Conservation (phyloP, 2,329 filamentous ascomycete genomes). For the Paecilomyces niveus region DNA sequence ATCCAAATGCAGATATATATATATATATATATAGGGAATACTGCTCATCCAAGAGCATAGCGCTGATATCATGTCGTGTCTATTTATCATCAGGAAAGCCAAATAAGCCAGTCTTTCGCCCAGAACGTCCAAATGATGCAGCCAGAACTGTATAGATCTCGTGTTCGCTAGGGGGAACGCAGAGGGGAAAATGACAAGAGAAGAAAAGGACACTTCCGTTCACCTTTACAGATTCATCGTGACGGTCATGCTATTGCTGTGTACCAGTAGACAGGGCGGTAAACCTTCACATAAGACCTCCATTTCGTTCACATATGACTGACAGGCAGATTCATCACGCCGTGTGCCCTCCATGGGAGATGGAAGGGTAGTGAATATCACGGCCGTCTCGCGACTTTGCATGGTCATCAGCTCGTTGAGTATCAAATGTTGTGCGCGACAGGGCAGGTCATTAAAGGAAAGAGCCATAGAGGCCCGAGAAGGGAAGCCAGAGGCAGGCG, state of each 20-base stretch:
- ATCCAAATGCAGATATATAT: not conserved
- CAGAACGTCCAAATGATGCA: not conserved
- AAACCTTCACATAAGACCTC: constrained; percentile 71
- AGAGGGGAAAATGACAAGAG: not conserved
- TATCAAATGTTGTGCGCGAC: constrained; percentile 77
- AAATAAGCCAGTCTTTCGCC: not conserved
- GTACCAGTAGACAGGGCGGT: constrained; percentile 69
- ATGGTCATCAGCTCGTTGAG: constrained; percentile 74
- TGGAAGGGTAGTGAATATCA: constrained; percentile 76
- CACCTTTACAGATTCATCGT: constrained; percentile 41
- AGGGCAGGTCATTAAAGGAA: constrained; percentile 80
- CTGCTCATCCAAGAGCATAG: not conserved
- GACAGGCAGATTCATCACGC: constrained; percentile 60
- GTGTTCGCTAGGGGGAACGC: not conserved
- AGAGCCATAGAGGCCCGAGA: constrained; percentile 60
- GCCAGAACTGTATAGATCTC: not conserved
- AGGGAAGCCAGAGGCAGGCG: constrained; percentile 41
- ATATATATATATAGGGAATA: not conserved
- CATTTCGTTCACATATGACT: constrained; percentile 68
- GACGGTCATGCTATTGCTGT: constrained; percentile 87
- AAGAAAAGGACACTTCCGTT: not conserved
- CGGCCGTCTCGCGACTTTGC: constrained; percentile 63
- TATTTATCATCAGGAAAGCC: not conserved
- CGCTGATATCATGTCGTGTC: not conserved
- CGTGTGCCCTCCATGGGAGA: constrained; percentile 73